These are phyloP conservation scores for Microthlaspi erraticum DNA, from an alignment of 345 rosid genomes.

Conservation along the genomic window DNA sequence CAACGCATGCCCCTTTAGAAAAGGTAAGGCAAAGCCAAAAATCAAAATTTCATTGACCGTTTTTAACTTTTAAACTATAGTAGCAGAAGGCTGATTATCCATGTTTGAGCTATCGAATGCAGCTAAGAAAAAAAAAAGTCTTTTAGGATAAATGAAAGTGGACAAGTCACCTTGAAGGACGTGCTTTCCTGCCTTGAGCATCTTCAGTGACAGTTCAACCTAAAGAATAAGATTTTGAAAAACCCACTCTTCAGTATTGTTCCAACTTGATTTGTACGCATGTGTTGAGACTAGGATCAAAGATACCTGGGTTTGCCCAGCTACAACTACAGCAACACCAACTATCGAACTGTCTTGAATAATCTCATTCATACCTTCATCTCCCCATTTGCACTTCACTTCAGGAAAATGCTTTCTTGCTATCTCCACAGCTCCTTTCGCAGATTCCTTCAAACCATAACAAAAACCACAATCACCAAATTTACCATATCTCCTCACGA, in stretches of 20 bases:
- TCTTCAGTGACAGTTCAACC: conserved; percentile 80
- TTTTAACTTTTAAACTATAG: not conserved
- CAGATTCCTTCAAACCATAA: conserved; percentile 66
- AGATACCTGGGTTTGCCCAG: conserved; percentile 83
- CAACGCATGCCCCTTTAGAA: not conserved
- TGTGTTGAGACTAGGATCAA: not conserved
- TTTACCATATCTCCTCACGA: not conserved
- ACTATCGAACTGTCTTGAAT: conserved; percentile 63
- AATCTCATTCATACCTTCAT: conserved; percentile 74
- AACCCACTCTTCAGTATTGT: not conserved
- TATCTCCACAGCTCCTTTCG: conserved; percentile 73
- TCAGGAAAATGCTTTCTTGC: conserved; percentile 76
- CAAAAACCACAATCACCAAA: conserved; percentile 8
- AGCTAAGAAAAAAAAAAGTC: conserved; percentile 1
- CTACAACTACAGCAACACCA: conserved; percentile 93
- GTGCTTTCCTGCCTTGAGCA: conserved; percentile 90
- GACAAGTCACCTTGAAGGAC: conserved; percentile 77
- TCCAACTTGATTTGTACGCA: not conserved
- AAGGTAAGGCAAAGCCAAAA: not conserved
- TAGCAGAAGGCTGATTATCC: not conserved
- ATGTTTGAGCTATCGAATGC: conserved; percentile 24
- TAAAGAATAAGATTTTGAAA: conserved; percentile 40
- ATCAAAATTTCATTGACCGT: not conserved
- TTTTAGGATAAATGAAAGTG: conserved; percentile 19
- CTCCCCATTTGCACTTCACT: conserved; percentile 89